These are phyloP conservation scores for Didymellaceae sp. DNA, from an alignment of 2,329 filamentous ascomycete genomes.

Conservation along the genomic window DNA sequence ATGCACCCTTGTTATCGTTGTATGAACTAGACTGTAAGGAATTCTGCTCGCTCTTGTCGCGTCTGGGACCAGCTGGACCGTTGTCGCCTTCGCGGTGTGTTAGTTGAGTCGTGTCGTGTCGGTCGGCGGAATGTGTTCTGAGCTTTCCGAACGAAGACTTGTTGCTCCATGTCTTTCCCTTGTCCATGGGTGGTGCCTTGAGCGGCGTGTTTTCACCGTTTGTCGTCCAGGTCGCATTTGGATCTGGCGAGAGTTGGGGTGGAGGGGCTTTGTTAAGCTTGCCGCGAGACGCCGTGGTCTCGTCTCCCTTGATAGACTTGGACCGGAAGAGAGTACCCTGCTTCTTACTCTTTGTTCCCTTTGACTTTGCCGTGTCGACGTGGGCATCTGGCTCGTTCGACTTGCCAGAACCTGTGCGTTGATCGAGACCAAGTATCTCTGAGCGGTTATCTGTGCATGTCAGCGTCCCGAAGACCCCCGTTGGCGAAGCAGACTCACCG, in stretches of 20 bases:
- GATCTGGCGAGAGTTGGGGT: slow-evolving; percentile 38
- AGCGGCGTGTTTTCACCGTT: slow-evolving; percentile 54
- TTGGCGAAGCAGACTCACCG: slow-evolving; percentile 27
- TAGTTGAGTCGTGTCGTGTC: slow-evolving; percentile 51
- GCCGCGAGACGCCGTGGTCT: slow-evolving; percentile 31
- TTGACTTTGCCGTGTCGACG: slow-evolving; percentile 32
- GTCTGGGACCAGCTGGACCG: slow-evolving; percentile 26
- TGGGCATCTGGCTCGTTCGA: slow-evolving; percentile 35
- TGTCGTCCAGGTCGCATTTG: slow-evolving; percentile 37
- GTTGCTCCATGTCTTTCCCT: slow-evolving; percentile 71
- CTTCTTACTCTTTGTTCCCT: slow-evolving; percentile 41
- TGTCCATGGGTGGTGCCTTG: slow-evolving; percentile 69
- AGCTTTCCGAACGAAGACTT: slow-evolving; percentile 66
- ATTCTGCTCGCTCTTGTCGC: slow-evolving; percentile 41
- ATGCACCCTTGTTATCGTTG: slow-evolving; percentile 65
- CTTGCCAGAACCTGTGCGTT: slow-evolving; percentile 38
- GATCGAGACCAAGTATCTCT: slow-evolving; percentile 38
- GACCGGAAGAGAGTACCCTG: slow-evolving; percentile 49
- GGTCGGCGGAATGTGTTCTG: slow-evolving; percentile 77
- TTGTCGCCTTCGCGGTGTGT: slow-evolving; percentile 42
- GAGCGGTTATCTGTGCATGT: slow-evolving; percentile 40
- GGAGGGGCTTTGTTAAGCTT: slow-evolving; percentile 45
- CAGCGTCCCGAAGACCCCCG: slow-evolving; percentile 2
- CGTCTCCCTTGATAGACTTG: slow-evolving; percentile 55
- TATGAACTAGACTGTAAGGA: slow-evolving; percentile 57